Base-by-base conservation (phyloP, 2,329 filamentous ascomycete genomes). In the Penicillium paneum region DNA sequence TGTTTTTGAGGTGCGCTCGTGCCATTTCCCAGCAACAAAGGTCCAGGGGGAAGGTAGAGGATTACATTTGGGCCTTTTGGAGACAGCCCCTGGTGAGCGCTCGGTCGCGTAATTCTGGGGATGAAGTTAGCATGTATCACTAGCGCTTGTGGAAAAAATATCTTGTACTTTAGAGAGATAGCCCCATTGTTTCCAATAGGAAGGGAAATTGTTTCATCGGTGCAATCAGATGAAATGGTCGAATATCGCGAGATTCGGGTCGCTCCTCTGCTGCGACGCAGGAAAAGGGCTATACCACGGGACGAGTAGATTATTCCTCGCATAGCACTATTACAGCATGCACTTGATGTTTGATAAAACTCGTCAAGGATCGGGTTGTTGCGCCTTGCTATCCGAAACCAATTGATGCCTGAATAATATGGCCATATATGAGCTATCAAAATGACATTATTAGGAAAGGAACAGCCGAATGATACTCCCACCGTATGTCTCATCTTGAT, bases 11-110 rank as follows among this genome's bases (percentile, higher is more conserved):
- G 15, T 26, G 5, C 1, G 36, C 36, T 15, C 15, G 5, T 29
- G 15, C 34, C 43, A 19, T 17, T 5, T 17, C 21, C 44, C 36
- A 52, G 54, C 28, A 71, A 70, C 11, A 71, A 34, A 24, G 72
- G 70, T 12, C 72, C 73, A 15, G 68, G 62, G n/a, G 72, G 73
- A 7, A 76, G 65, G 40, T 71, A 68, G 32, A 76, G 59, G 34
- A 74, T 67, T 10, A 75, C 64, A 61, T 69, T 69, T 26, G 63
- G 62, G 11, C 45, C 38, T n/a, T 26, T n/a, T 2, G 45, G 15
- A 6, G 42, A 40, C 2, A 42, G 46, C 17, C 34, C 40, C 39
- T 46, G 13, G 11, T 47, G 24, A 5, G 31, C 38, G 29, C 8
- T 32, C 13, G 62, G 58, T 35, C 61, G 57, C 21, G 62, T 65